phyloP scores from a whole-genome alignment of 2,329 filamentous ascomycete genomes.

The Colletotrichum eleusines region DNA sequence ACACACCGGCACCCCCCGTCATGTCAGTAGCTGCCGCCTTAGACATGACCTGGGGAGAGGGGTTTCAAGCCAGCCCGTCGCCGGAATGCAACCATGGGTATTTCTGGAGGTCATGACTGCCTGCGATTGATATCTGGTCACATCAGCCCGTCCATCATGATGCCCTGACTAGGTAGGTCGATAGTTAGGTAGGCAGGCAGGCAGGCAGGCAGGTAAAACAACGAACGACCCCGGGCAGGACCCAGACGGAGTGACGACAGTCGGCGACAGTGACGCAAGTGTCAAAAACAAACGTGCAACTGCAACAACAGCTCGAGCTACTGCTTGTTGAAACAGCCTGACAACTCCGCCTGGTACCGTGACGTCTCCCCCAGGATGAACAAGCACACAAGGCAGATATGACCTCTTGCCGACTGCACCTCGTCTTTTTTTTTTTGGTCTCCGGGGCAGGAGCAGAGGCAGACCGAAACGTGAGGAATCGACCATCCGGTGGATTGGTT shows the following conservation, averaged over 20 bases:
- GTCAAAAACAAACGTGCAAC: slow-evolving; percentile 13
- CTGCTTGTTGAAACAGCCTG: not conserved
- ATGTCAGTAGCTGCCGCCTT: slow-evolving; percentile 36
- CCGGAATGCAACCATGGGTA: slow-evolving; percentile 1
- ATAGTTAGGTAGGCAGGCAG: not conserved
- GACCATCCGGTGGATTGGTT: not conserved
- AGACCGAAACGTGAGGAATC: not conserved
- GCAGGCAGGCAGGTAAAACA: not conserved
- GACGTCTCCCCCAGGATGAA: not conserved
- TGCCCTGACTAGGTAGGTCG: not conserved
- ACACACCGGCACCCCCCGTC: slow-evolving; percentile 20
- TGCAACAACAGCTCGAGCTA: not conserved
- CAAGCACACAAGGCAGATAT: not conserved
- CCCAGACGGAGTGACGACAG: not conserved
- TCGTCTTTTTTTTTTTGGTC: too few relatives aligned
- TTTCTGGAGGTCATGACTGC: not conserved
- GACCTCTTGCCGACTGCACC: not conserved
- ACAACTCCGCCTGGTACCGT: not conserved
- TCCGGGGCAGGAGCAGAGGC: not conserved
- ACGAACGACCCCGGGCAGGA: slow-evolving; percentile 3
- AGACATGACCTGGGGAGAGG: slow-evolving; percentile 16
- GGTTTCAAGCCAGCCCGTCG: not conserved
- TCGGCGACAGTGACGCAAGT: slow-evolving; percentile 1
- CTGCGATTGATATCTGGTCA: not conserved
- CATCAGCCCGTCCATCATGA: not conserved